Percentiles rank a stretch among this genome's conserved stretches.
Conservation (phyloP, 441 rosid genomes). For the Lepidium campestre region DNA sequence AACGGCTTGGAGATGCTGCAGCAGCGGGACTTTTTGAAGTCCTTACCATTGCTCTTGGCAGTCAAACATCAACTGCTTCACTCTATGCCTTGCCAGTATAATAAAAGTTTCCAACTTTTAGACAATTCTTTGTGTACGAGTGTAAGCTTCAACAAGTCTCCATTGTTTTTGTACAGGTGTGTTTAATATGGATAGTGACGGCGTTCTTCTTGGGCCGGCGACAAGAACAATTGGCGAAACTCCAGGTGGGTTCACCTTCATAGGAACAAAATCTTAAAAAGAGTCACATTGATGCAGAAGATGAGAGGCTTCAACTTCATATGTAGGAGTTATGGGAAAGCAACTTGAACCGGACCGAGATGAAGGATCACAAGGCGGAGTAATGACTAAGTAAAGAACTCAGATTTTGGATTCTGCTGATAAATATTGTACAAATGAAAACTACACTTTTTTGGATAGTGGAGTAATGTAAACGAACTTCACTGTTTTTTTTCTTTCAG, state of each 20-base stretch:
- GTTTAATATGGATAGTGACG: slow-evolving; percentile 67
- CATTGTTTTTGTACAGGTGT: slow-evolving; percentile 40
- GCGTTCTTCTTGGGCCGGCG: slow-evolving; percentile 71
- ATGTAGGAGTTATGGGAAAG: slow-evolving; percentile 19
- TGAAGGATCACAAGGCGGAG: slow-evolving; percentile 15
- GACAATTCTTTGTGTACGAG: neutral
- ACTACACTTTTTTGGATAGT: neutral
- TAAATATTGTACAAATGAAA: neutral
- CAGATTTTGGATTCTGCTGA: slow-evolving; percentile 2
- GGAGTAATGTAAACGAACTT: neutral
- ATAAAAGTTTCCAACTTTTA: neutral
- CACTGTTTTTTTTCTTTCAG: neutral
- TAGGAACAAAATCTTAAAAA: slow-evolving; percentile 15
- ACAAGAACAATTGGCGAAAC: slow-evolving; percentile 69
- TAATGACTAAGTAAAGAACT: neutral
- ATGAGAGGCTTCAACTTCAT: slow-evolving; percentile 18
- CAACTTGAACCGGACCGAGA: neutral
- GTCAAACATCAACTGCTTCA: slow-evolving; percentile 61
- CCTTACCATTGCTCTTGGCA: slow-evolving; percentile 61
- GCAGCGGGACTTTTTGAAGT: slow-evolving; percentile 88
- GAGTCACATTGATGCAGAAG: slow-evolving; percentile 14
- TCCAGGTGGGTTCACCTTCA: slow-evolving; percentile 33
- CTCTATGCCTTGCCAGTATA: slow-evolving; percentile 80
- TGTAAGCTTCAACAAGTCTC: neutral
- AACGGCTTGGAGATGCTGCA: slow-evolving; percentile 94